phyloP scores from a whole-genome alignment of 257 asterid genomes.

The Forsythia viridissima region DNA sequence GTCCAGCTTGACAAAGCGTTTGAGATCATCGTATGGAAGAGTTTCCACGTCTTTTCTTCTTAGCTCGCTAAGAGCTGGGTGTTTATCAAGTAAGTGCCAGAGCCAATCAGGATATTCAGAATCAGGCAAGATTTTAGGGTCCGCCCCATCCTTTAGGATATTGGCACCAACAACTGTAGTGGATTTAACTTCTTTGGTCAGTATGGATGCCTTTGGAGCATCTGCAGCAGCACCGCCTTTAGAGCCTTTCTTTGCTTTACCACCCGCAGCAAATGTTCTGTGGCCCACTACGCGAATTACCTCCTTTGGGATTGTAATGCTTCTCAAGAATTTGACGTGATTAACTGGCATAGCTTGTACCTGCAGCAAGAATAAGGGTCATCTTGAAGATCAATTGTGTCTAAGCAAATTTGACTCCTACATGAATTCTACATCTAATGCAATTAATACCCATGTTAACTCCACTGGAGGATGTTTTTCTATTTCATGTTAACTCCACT shows the following conservation, averaged over 20 bases:
- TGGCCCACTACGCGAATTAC: slow-evolving; percentile 41
- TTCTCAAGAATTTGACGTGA: slow-evolving; percentile 44
- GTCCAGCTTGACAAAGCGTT: slow-evolving; percentile 90
- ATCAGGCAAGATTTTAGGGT: slow-evolving; percentile 81
- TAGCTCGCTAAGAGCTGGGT: slow-evolving; percentile 81
- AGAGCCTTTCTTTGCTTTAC: slow-evolving; percentile 79
- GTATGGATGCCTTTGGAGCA: slow-evolving; percentile 68
- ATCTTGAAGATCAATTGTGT: slow-evolving; percentile 16
- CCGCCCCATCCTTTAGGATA: slow-evolving; percentile 82
- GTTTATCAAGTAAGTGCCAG: slow-evolving; percentile 77
- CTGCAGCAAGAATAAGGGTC: slow-evolving; percentile 31
- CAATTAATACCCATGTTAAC: not conserved
- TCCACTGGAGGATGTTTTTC: not conserved
- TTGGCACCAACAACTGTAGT: slow-evolving; percentile 80
- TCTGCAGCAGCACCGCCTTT: slow-evolving; percentile 77
- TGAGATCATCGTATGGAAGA: slow-evolving; percentile 77
- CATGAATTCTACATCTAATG: not conserved
- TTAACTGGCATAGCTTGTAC: slow-evolving; percentile 43
- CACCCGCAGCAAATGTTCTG: slow-evolving; percentile 81
- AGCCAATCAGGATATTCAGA: slow-evolving; percentile 93
- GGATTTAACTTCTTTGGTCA: slow-evolving; percentile 93
- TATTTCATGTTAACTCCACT: not conserved
- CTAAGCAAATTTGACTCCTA: not conserved
- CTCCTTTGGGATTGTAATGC: slow-evolving; percentile 40
- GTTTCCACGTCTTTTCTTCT: slow-evolving; percentile 58